Percentiles rank a stretch among this genome's conserved stretches.
These are phyloP conservation scores for Hamamelis virginiana DNA, from an alignment of 164 flowering plant species.

Conservation along the genomic window DNA sequence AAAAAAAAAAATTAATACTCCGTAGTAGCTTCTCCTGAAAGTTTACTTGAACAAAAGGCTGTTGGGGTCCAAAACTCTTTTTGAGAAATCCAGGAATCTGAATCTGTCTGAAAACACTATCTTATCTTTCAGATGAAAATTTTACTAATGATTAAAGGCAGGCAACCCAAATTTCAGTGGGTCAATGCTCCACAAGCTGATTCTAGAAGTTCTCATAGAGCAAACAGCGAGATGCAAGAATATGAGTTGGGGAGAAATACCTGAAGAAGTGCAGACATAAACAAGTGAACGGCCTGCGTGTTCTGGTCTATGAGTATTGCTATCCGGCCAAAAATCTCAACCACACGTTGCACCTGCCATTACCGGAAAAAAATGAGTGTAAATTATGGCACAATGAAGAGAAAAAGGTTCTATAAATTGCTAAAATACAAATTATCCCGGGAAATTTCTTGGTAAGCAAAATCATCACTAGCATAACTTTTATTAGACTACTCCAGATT, in stretches of 20 bases:
- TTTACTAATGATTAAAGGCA: no score
- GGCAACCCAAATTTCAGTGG: neutral
- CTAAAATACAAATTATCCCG: neutral
- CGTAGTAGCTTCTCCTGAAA: no score
- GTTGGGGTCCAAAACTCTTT: neutral
- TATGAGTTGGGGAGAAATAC: slow-evolving; percentile 26
- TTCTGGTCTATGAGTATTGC: slow-evolving; percentile 84
- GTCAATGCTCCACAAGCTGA: neutral
- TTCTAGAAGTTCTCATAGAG: neutral
- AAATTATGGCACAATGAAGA: neutral
- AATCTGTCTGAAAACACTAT: no score
- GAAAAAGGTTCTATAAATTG: neutral
- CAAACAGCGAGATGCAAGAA: neutral
- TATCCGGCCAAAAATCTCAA: slow-evolving; percentile 77
- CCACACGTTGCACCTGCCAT: slow-evolving; percentile 90
- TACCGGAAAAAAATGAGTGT: neutral
- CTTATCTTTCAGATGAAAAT: no score
- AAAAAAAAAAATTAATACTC: no score
- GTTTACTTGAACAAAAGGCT: neutral
- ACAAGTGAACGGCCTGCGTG: slow-evolving; percentile 94
- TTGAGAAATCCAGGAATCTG: neutral
- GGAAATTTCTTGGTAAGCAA: no score
- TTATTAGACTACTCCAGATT: neutral
- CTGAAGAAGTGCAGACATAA: slow-evolving; percentile 95
- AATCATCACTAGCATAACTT: no score